Conservation (phyloP, 1,284 basidiomycete species). For the Austroboletus niveus region DNA sequence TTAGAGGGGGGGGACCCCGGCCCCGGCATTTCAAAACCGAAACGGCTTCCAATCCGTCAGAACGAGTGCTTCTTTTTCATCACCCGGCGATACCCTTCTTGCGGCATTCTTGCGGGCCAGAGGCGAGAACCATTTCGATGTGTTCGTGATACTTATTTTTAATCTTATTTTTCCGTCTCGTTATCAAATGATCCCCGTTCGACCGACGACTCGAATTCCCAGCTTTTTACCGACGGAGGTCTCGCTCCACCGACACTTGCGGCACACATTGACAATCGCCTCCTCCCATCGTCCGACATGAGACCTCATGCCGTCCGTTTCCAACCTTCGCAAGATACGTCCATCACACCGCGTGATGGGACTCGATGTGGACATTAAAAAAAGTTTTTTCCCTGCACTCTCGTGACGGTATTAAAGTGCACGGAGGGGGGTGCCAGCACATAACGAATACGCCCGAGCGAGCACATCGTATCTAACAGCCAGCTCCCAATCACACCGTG, state of each 20-base stretch:
- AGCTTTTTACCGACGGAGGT: constrained; percentile 11
- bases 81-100: constrained; percentile 9
- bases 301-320: neutral
- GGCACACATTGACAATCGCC: neutral
- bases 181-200: constrained; percentile 14
- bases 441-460: neutral
- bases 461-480: constrained; percentile 4
- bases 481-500: neutral
- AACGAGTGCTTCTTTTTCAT: neutral
- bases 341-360: constrained; percentile 11
- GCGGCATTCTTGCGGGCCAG: constrained; percentile 9
- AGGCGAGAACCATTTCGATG: neutral
- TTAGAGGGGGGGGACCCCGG: neutral
- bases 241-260: constrained; percentile 24
- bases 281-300: neutral
- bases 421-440: neutral
- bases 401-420: constrained; percentile 17
- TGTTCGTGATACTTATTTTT: constrained; percentile 2
- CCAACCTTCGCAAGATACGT: neutral
- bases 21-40: constrained; percentile 23
- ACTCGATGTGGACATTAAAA: neutral
- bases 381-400: neutral
- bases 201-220: constrained; percentile 18
- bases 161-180: constrained; percentile 2
- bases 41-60: constrained; percentile 1